Conservation (phyloP, 441 rosid species). For the Gossypium aridum region DNA sequence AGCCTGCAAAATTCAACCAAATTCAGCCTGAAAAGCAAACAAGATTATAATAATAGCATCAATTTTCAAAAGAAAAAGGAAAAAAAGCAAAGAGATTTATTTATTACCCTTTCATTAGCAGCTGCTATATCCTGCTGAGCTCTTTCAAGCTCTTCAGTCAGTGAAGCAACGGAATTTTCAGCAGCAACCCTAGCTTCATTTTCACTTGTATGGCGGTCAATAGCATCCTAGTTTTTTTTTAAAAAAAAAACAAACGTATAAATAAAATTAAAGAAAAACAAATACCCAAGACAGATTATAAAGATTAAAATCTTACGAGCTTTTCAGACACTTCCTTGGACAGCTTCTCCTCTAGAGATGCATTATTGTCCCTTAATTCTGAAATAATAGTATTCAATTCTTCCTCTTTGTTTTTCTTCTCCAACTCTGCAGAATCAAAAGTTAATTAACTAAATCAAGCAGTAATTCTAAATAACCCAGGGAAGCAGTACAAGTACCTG, state of each 20-base stretch:
- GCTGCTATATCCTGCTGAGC: conserved; percentile 58
- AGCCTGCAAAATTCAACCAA: conserved; percentile 41
- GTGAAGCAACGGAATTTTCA: conserved; percentile 59
- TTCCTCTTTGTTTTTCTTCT: conserved; percentile 56
- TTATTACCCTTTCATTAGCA: conserved; percentile 69
- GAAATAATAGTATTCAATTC: conserved; percentile 32
- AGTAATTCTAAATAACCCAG: background rate
- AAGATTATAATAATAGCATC: background rate
- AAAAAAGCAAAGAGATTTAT: background rate
- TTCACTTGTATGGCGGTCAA: conserved; percentile 53
- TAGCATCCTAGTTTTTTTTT: conserved; percentile 47
- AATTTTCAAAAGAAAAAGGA: background rate
- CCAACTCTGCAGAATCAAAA: conserved; percentile 39
- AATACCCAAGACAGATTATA: background rate
- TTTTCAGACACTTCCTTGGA: conserved; percentile 66
- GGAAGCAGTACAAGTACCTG: conserved; percentile 29
- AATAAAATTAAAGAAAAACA: conserved; percentile 2
- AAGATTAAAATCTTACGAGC: conserved; percentile 36
- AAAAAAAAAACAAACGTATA: background rate
- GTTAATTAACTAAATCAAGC: conserved; percentile 1
- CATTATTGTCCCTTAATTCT: conserved; percentile 42
- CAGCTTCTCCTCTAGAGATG: conserved; percentile 45
- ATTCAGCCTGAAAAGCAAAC: background rate
- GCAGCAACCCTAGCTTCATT: conserved; percentile 51
- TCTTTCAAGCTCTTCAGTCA: conserved; percentile 62